Base-by-base conservation (phyloP, 1,284 basidiomycete species). In the Amylostereum chailletii region DNA sequence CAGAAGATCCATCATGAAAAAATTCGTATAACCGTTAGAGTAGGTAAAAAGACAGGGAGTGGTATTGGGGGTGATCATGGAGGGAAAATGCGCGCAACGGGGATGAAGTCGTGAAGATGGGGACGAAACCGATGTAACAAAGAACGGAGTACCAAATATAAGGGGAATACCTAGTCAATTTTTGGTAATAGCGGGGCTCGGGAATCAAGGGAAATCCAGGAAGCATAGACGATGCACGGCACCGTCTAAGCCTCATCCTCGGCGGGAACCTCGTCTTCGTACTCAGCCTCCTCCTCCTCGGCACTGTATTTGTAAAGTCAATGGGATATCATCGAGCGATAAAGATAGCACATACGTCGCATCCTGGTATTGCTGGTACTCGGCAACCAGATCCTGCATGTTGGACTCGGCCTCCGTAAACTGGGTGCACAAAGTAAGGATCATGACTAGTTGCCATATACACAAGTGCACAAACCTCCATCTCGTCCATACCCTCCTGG, bases 401-500 rank as follows among this genome's bases (percentile, higher is more conserved):
- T 95, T 95, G 58, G 89, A 92, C 72, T 96, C 92, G 51, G 92
- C 92, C 71, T 96, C 93, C 56, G 92, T 94, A 78, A 91, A 91
- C 79, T 81, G 60, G 53, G 56, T 59, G 55, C 54, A 56, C 52
- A 47, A 55, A 53, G 50, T 65, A 48, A 54, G 34, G n/a, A 46
- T 29, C 3, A n/a, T 31, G 10, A 37, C 44, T 29, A 10, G 27
- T 46, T 41, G 34, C 49, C 8, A 31, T 5, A 6, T 29, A 37
- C 4, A 45, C 19, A 50, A 47, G 45, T 49, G 29, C 19, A 66
- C 71, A 53, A 56, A 82, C 84, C 76, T 93, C 93, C 86, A 97
- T 93, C 81, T 97, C 94, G 71, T 96, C 94, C 94, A 96, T 96
- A 70, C 94, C 94, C 77, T 95, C 93, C 66, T 94, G 91, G 42